Conservation (phyloP, 148 eudicot genomes). For the Bassia scoparia region DNA sequence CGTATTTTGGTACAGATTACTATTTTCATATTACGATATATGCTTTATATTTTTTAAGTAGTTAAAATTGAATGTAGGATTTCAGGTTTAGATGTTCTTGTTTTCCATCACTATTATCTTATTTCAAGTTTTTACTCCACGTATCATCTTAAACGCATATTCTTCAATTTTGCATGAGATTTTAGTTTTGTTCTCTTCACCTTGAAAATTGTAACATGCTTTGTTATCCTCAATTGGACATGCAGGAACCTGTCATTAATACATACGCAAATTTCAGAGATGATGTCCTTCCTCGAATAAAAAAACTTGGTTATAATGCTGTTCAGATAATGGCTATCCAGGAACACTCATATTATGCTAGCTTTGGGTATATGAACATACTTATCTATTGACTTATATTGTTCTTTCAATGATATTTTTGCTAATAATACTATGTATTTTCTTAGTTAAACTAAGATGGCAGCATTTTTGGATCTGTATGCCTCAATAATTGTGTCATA, state of each 20-base stretch:
- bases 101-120: no score
- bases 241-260: conserved; percentile 86
- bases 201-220: neutral
- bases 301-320: conserved; percentile 91
- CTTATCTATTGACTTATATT: neutral
- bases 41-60: no score
- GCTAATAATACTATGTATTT: neutral
- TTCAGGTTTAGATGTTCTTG: no score
- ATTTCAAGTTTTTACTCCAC: no score
- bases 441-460: neutral
- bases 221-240: conserved; percentile 25
- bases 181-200: no score
- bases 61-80: no score
- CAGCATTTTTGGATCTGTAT: neutral
- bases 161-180: no score
- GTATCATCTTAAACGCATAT: no score
- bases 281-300: conserved; percentile 94
- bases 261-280: conserved; percentile 93
- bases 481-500: neutral
- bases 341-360: conserved; percentile 97
- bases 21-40: no score
- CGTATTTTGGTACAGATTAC: no score
- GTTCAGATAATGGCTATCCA: conserved; percentile 99
- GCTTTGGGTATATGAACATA: conserved; percentile 70
- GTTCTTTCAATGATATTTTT: neutral